Evolutionary conservation across 805 yeast genomes (phyloP).

Genomic region (Kuraishia hungarica): DNA sequence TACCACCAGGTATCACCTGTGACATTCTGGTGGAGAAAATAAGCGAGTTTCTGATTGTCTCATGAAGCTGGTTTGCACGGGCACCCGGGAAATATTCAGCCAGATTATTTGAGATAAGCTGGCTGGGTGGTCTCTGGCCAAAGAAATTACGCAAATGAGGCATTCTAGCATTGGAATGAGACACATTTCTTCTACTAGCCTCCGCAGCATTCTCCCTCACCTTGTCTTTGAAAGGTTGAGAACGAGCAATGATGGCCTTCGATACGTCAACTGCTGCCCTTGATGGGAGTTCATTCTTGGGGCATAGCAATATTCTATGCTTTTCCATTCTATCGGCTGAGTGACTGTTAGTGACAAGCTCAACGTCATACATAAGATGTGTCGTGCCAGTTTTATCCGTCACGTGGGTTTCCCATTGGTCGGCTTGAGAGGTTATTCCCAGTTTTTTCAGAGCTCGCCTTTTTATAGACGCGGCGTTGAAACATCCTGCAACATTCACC

Average conservation of each 20-base stretch:
- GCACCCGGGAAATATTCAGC: conserved; percentile 90
- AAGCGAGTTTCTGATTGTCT: conserved; percentile 78
- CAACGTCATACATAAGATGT: conserved; percentile 61
- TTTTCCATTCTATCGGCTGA: conserved; percentile 65
- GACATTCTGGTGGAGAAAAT: conserved; percentile 65
- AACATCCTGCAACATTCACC: conserved; percentile 71
- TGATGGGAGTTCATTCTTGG: conserved; percentile 55
- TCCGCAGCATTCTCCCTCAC: background rate
- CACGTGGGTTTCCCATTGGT: conserved; percentile 53
- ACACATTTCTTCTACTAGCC: background rate
- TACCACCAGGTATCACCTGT: conserved; percentile 16
- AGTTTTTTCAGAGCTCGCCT: conserved; percentile 54
- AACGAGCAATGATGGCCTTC: conserved; percentile 29
- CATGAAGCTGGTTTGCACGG: conserved; percentile 58
- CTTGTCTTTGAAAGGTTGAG: background rate
- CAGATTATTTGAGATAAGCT: conserved; percentile 79
- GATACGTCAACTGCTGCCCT: conserved; percentile 50
- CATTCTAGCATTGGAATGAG: background rate
- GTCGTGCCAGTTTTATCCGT: conserved; percentile 32
- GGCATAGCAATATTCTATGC: conserved; percentile 61
- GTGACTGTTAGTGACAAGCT: conserved; percentile 75
- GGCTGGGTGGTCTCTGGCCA: conserved; percentile 92
- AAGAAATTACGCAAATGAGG: conserved; percentile 30
- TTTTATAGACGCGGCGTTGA: conserved; percentile 72
- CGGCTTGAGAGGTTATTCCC: conserved; percentile 34